phyloP scores from a whole-genome alignment of 306 rosid genomes.

The Cucurbita ficifolia region DNA sequence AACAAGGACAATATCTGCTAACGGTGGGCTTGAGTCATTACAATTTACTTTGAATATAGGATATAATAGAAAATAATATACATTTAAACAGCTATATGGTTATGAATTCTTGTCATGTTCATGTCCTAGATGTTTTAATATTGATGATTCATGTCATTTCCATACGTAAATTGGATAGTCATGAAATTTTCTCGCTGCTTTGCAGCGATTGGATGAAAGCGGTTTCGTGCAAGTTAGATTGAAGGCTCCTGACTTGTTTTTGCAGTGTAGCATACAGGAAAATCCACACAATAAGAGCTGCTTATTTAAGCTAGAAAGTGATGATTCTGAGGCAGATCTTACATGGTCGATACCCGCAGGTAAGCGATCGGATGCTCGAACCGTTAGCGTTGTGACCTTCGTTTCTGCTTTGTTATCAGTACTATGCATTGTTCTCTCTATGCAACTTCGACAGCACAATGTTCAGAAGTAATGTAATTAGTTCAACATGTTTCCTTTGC shows the following conservation, averaged over 20 bases:
- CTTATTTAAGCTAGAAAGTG: slow-evolving; percentile 18
- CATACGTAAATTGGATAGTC: background rate
- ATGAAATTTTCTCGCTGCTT: background rate
- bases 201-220: slow-evolving; percentile 61
- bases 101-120: no score
- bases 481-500: background rate
- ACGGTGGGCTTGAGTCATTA: no score
- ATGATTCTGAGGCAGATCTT: slow-evolving; percentile 17
- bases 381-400: slow-evolving; percentile 42
- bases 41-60: no score
- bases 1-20: no score
- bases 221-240: slow-evolving; percentile 52
- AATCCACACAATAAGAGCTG: slow-evolving; percentile 23
- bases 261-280: slow-evolving; percentile 34
- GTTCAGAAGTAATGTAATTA: slow-evolving; percentile 24
- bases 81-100: no score
- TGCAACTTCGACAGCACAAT: slow-evolving; percentile 14
- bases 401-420: slow-evolving; percentile 42
- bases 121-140: background rate
- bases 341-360: slow-evolving; percentile 69
- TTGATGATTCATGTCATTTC: background rate
- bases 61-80: no score
- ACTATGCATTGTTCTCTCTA: slow-evolving; percentile 28
- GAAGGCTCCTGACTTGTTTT: slow-evolving; percentile 40
- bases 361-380: slow-evolving; percentile 33